A percentile compares a stretch with the other conserved stretches of the same genome.
Evolutionary conservation across 306 rosid genomes (phyloP).

Genomic region (Vicia faba): DNA sequence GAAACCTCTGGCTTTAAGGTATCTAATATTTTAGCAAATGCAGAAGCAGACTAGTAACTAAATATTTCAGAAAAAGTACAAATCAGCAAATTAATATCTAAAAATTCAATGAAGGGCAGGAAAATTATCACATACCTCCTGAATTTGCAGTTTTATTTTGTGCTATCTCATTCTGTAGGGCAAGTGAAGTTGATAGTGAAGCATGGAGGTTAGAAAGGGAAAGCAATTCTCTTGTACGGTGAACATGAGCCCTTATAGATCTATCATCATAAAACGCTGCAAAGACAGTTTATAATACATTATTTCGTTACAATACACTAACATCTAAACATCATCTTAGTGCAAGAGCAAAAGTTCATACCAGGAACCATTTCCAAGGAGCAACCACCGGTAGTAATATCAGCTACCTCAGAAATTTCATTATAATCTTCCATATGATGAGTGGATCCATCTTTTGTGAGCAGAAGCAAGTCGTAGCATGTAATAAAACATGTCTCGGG

Average conservation of each 20-base stretch:
- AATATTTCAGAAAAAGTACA: slow-evolving; percentile 10
- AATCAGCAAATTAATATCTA: slow-evolving; percentile 8
- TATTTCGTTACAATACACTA: slow-evolving; percentile 39
- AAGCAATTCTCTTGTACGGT: slow-evolving; percentile 88
- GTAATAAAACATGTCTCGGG: slow-evolving; percentile 96
- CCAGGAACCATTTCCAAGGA: slow-evolving; percentile 99
- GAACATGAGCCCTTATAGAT: slow-evolving; percentile 97
- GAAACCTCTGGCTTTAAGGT: slow-evolving; percentile 64
- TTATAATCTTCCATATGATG: slow-evolving; percentile 91
- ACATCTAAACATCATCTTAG: slow-evolving; percentile 22
- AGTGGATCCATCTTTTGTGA: slow-evolving; percentile 79
- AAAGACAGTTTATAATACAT: slow-evolving; percentile 34
- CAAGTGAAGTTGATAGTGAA: slow-evolving; percentile 93
- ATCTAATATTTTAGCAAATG: slow-evolving; percentile 50
- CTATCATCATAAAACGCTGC: slow-evolving; percentile 99
- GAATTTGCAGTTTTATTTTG: slow-evolving; percentile 71
- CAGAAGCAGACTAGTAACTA: slow-evolving; percentile 40
- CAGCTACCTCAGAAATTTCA: slow-evolving; percentile 98
- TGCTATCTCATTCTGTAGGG: slow-evolving; percentile 73
- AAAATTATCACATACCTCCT: slow-evolving; percentile 59
- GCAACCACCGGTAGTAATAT: slow-evolving; percentile 92
- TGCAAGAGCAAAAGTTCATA: slow-evolving; percentile 40
- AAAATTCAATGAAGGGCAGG: slow-evolving; percentile 17
- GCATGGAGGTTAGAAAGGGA: slow-evolving; percentile 92
- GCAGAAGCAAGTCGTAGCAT: slow-evolving; percentile 89